Evolutionary conservation across 345 rosid species (phyloP).

Genomic region (Hibiscus syriacus): DNA sequence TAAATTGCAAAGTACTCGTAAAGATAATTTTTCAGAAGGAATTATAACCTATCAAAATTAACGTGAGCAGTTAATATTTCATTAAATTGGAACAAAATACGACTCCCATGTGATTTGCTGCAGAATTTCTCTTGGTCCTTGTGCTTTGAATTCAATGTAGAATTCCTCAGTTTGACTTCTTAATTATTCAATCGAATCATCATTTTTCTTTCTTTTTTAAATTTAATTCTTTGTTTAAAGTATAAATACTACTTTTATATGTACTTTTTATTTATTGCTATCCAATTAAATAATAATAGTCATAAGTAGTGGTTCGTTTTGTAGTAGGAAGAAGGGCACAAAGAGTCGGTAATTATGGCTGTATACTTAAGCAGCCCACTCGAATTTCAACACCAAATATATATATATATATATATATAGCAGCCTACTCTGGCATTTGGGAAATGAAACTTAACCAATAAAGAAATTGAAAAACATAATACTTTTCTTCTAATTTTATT

Average conservation of each 20-base stretch:
- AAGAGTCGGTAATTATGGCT: background rate
- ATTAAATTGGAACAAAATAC: too few species aligned
- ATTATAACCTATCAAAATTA: too few species aligned
- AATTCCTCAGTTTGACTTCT: conserved; percentile 42
- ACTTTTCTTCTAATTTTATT: too few species aligned
- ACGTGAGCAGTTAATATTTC: too few species aligned
- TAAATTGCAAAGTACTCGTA: too few species aligned
- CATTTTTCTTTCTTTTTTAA: too few species aligned
- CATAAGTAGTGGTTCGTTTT: background rate
- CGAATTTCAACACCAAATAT: background rate
- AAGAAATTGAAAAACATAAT: too few species aligned
- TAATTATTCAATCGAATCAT: conserved; percentile 11
- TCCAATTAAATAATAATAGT: background rate
- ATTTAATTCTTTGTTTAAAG: background rate
- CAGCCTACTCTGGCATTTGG: too few species aligned
- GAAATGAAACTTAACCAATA: too few species aligned
- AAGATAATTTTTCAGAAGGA: too few species aligned
- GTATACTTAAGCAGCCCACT: background rate
- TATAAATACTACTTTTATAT: background rate
- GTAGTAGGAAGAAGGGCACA: background rate
- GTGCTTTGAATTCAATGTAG: conserved; percentile 48
- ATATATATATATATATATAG: background rate
- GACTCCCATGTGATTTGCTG: conserved; percentile 54
- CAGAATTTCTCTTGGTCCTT: conserved; percentile 30
- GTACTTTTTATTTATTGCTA: background rate